phyloP scores from a whole-genome alignment of 306 rosid species.

The Cicer bijugum region DNA sequence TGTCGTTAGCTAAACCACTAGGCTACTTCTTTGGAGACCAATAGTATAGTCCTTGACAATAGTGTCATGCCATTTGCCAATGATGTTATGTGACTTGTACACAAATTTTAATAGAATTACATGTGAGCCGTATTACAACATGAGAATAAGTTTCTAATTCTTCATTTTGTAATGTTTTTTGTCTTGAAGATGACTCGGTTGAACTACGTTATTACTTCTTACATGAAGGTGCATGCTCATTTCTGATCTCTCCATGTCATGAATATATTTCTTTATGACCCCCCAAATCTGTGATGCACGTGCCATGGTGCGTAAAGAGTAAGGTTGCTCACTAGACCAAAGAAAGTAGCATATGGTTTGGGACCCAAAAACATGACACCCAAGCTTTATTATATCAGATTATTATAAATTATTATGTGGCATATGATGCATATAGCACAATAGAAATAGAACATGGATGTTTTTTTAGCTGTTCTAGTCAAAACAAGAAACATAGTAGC shows the following conservation, averaged over 20 bases:
- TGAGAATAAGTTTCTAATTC: not conserved
- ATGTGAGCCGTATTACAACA: not conserved
- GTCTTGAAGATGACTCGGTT: conserved; percentile 37
- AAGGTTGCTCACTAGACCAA: conserved; percentile 51
- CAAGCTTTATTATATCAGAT: conserved; percentile 24
- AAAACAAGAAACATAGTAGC: conserved; percentile 46
- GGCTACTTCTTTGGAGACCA: not conserved
- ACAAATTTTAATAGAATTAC: not conserved
- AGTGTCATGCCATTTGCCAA: no score
- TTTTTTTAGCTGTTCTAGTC: conserved; percentile 43
- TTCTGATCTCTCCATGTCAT: conserved; percentile 37
- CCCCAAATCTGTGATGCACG: conserved; percentile 54
- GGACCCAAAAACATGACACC: conserved; percentile 48
- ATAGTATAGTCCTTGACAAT: not conserved
- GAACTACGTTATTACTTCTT: conserved; percentile 24
- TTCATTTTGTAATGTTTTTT: not conserved
- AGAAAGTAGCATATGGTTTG: conserved; percentile 51
- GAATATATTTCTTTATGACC: not conserved
- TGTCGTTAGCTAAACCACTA: no score
- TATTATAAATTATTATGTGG: conserved; percentile 39
- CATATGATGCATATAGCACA: conserved; percentile 19
- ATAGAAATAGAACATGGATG: conserved; percentile 42
- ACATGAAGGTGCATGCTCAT: conserved; percentile 40
- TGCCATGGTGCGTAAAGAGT: conserved; percentile 55
- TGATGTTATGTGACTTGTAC: not conserved